Conservation (phyloP, 129 eudicot species). For the Artemisia annua region DNA sequence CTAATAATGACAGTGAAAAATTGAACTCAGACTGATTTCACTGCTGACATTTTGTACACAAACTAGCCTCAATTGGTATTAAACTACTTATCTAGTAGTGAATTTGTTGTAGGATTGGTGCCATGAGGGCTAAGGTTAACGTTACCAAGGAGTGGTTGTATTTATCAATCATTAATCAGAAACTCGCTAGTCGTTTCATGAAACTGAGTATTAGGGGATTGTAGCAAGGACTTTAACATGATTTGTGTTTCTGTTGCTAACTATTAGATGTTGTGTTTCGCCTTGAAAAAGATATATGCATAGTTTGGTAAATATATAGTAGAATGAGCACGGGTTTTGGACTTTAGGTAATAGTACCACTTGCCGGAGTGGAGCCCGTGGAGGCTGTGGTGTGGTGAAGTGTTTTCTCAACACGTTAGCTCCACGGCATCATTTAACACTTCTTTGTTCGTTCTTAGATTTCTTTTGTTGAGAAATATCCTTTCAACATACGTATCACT, state of each 20-base stretch:
- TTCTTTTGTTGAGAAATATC: too few relatives aligned
- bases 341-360: too few relatives aligned
- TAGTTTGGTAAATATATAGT: not conserved
- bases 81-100: not conserved
- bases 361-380: too few relatives aligned
- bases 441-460: too few relatives aligned
- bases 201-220: not conserved
- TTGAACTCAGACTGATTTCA: slow-evolving; percentile 17
- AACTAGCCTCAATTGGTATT: slow-evolving; percentile 9
- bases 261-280: slow-evolving; percentile 3
- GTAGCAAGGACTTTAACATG: slow-evolving; percentile 18
- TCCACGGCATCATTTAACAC: too few relatives aligned
- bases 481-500: too few relatives aligned
- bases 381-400: too few relatives aligned
- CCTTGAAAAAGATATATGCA: not conserved
- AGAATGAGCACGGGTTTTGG: not conserved
- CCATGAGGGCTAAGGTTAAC: not conserved
- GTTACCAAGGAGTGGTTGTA: not conserved
- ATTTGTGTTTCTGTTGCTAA: slow-evolving; percentile 8
- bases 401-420: too few relatives aligned
- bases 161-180: slow-evolving; percentile 10
- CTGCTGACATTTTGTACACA: slow-evolving; percentile 2
- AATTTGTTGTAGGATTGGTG: not conserved
- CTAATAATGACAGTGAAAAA: slow-evolving; percentile 10
- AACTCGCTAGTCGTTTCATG: slow-evolving; percentile 4